A percentile compares a stretch with the other conserved stretches of the same genome.
These are phyloP conservation scores for Aphanomyces stellatus DNA, from an alignment of 352 stramenopile species.

Conservation along the genomic window DNA sequence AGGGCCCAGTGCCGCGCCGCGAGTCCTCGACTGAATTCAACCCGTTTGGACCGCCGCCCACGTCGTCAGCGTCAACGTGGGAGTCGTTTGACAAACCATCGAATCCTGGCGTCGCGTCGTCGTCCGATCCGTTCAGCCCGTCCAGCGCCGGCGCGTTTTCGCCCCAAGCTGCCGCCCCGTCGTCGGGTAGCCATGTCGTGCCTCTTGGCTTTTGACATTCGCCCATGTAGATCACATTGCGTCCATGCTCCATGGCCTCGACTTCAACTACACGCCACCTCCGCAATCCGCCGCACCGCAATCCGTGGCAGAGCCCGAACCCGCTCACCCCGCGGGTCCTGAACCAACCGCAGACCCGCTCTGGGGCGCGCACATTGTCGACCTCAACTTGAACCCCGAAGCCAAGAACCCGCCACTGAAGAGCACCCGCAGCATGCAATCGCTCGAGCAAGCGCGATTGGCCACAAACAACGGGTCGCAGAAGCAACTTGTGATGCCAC, in stretches of 20 bases:
- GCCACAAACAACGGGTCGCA: slow-evolving; percentile 37
- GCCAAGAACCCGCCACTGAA: slow-evolving; percentile 24
- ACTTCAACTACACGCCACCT: slow-evolving; percentile 43
- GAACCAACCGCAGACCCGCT: slow-evolving; percentile 31
- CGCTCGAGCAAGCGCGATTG: slow-evolving; percentile 58
- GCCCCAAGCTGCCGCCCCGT: no score
- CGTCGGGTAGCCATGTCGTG: neutral
- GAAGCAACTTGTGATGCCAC: slow-evolving; percentile 52
- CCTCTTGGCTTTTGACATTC: no score
- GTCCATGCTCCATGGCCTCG: slow-evolving; percentile 64
- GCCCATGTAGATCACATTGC: slow-evolving; percentile 70
- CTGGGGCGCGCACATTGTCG: slow-evolving; percentile 66
- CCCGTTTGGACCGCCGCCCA: slow-evolving; percentile 18
- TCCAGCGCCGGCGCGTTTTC: no score
- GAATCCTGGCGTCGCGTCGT: neutral
- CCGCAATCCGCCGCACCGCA: no score
- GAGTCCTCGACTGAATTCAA: no score
- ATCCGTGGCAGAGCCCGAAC: no score
- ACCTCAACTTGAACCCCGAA: slow-evolving; percentile 57
- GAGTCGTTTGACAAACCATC: neutral
- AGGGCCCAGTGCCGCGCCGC: no score
- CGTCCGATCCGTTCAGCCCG: neutral
- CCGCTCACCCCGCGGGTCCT: slow-evolving; percentile 9
- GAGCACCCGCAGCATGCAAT: slow-evolving; percentile 48
- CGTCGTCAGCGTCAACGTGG: neutral